A percentile compares a stretch with the other conserved stretches of the same genome.
Conservation (phyloP, 805 yeast species). For the Pichia gijzeniarum region DNA sequence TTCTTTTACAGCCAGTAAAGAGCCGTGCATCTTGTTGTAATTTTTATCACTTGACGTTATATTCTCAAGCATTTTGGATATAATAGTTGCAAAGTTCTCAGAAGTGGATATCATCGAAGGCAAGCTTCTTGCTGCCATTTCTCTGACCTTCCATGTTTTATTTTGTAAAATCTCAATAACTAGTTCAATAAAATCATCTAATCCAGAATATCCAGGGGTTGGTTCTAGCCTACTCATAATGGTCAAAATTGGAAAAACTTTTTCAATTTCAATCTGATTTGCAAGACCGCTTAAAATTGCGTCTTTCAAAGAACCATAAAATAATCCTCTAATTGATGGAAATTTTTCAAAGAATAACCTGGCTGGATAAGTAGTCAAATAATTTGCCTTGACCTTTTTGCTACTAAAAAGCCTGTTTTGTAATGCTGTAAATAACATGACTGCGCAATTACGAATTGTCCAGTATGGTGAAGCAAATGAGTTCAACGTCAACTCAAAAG, state of each 20-base stretch:
- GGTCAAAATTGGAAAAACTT: conserved; percentile 69
- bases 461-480: conserved; percentile 65
- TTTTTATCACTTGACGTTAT: conserved; percentile 7
- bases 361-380: conserved; percentile 31
- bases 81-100: conserved; percentile 24
- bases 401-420: conserved; percentile 77
- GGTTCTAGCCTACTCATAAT: conserved; percentile 64
- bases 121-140: conserved; percentile 72
- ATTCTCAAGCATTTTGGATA: conserved; percentile 15
- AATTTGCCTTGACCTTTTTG: conserved; percentile 31
- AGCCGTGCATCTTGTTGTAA: conserved; percentile 56
- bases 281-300: conserved; percentile 32
- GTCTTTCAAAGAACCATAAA: conserved; percentile 37
- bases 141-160: conserved; percentile 76
- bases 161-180: conserved; percentile 45
- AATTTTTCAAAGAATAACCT: conserved; percentile 66
- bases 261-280: conserved; percentile 33
- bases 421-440: conserved; percentile 84
- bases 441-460: conserved; percentile 88
- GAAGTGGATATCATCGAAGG: conserved; percentile 40
- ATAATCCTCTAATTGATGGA: conserved; percentile 42
- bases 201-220: conserved; percentile 46
- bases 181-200: conserved; percentile 45
- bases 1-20: conserved; percentile 41
- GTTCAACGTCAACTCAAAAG: conserved; percentile 53